Percentiles rank a stretch among this genome's conserved stretches.
phyloP scores from a whole-genome alignment of 2,329 filamentous ascomycete genomes.

The Xylariales sp. region DNA sequence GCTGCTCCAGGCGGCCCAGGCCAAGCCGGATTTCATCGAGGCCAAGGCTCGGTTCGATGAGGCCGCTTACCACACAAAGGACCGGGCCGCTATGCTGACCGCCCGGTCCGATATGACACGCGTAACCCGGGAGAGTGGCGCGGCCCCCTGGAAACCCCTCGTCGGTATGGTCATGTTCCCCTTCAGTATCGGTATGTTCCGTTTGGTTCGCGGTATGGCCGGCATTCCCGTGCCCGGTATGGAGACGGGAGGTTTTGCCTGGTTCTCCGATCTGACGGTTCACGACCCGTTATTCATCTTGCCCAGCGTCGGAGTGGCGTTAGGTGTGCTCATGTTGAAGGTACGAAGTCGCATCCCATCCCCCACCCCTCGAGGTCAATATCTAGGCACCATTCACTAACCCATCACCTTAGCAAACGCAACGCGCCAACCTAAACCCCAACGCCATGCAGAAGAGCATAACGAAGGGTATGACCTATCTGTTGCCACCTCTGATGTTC shows the following conservation, averaged over 20 bases:
- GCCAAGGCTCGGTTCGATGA: conserved; percentile 63
- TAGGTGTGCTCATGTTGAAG: conserved; percentile 69
- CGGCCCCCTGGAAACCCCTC: conserved; percentile 63
- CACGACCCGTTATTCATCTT: conserved; percentile 83
- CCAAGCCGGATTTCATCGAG: conserved; percentile 66
- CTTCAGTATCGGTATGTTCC: conserved; percentile 84
- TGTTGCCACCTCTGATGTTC: conserved; percentile 59
- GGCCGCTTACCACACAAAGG: conserved; percentile 51
- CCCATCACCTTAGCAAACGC: conserved; percentile 40
- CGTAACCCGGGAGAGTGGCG: conserved; percentile 66
- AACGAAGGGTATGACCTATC: conserved; percentile 56
- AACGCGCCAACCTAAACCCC: conserved; percentile 42
- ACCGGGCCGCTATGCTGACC: conserved; percentile 61
- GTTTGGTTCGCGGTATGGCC: conserved; percentile 78
- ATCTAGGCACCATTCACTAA: conserved; percentile 11
- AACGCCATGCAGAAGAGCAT: conserved; percentile 52
- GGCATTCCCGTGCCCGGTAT: conserved; percentile 83
- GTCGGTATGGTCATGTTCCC: conserved; percentile 70
- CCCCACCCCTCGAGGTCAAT: too few relatives aligned
- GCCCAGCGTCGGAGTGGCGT: conserved; percentile 68
- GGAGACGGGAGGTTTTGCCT: conserved; percentile 75
- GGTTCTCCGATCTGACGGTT: conserved; percentile 82
- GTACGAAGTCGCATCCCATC: conserved; percentile 54
- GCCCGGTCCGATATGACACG: conserved; percentile 59
- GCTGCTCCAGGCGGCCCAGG: conserved; percentile 67